Evolutionary conservation across 805 yeast species (phyloP).

Genomic region (Cyberlindnera xylosilytica): DNA sequence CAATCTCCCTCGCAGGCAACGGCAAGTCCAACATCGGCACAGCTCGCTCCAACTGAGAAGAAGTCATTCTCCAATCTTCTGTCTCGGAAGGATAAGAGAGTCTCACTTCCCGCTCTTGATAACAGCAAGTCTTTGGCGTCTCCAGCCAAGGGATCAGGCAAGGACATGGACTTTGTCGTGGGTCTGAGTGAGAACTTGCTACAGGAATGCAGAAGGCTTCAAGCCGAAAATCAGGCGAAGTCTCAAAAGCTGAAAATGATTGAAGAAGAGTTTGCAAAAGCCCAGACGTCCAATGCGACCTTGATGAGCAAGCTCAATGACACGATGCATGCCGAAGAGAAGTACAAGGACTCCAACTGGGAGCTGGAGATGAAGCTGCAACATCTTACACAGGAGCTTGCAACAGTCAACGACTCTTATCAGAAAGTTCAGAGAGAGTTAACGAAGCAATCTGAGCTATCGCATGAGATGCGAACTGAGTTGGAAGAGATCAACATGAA

Average conservation of each 20-base stretch:
- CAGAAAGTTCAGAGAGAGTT: conserved; percentile 38
- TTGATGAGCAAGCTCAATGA: conserved; percentile 25
- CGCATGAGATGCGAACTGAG: conserved; percentile 40
- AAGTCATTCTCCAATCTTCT: conserved; percentile 20
- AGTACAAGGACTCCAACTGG: conserved; percentile 59
- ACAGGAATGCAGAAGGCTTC: conserved; percentile 66
- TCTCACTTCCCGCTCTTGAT: conserved; percentile 26
- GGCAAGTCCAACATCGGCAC: conserved; percentile 5
- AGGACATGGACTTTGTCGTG: conserved; percentile 69
- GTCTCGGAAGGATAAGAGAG: conserved; percentile 26
- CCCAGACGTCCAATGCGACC: conserved; percentile 21
- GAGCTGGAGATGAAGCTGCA: conserved; percentile 56
- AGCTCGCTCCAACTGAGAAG: conserved; percentile 8
- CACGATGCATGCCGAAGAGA: conserved; percentile 37
- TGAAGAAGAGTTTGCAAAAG: conserved; percentile 40
- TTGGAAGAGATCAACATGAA: conserved; percentile 44
- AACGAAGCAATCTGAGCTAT: conserved; percentile 35
- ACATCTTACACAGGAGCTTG: conserved; percentile 30
- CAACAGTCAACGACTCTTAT: conserved; percentile 40
- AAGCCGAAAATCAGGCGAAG: conserved; percentile 57
- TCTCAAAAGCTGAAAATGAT: conserved; percentile 36
- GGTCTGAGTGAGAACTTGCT: conserved; percentile 71
- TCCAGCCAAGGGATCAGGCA: conserved; percentile 34
- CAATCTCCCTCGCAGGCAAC: conserved; percentile 5
- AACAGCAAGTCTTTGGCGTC: conserved; percentile 19